Evolutionary conservation across 1,284 basidiomycete genomes (phyloP), one percentile per base, ranked within the genome.

Genomic region (Coniophora puteana): DNA sequence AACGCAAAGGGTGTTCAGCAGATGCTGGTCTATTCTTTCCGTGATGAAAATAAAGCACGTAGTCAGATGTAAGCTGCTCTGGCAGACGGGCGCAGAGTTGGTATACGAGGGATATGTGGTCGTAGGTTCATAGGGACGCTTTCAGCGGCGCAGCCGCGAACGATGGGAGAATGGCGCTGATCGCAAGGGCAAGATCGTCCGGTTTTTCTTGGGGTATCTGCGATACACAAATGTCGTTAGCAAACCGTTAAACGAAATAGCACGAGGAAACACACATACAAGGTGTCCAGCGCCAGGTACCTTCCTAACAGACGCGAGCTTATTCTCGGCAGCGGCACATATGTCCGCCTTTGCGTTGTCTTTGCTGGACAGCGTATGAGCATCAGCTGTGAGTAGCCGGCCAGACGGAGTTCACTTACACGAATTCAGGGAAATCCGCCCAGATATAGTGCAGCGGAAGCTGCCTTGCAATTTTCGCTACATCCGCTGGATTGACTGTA

Each of bases 191-290:
- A 10, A 35, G 33, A 14, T 35, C 8, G 8, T 20, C 33, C 5
- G 33, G 33, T 35, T 35, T 35, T 20, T 35, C 33, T 35, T 35
- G 33, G 12, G 33, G 33, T 10, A 35, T 21, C 33, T 35, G 14
- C 16, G 7, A 13, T 20, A 21, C 20, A 8, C 5, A 8, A 14
- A 18, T 35, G n/a, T 8, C 8, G 8, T 13, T 10, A 21, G 33
- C n/a, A 35, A 16, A 7, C 5, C 23, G 17, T 7, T 5, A 23
- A 5, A 6, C 10, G 33, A 20, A 20, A 35, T 11, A 8, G 31
- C 10, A 33, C 10, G 16, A 8, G 13, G 8, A 20, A 10, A 6
- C 6, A 7, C n/a, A 35, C 33, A 6, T 23, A 35, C 33, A 10
- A 35, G 33, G 14, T 35, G 33, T 5, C 33, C 33, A 20, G 33